Base-by-base conservation (phyloP, 2,329 filamentous ascomycete species). In the Dissoconium aciculare region DNA sequence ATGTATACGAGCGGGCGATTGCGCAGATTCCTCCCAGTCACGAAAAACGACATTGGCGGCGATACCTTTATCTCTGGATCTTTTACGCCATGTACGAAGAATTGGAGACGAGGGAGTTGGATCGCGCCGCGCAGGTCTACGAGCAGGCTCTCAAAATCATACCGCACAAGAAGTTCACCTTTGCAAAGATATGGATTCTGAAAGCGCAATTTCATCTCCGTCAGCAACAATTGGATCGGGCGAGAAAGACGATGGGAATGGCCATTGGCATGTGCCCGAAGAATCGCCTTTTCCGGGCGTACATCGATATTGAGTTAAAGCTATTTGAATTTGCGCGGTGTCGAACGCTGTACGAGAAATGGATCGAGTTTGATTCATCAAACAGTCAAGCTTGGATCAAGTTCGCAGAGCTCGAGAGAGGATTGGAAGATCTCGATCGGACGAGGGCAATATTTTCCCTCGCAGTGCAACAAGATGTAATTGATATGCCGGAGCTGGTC, bases 31-130 rank as follows among this genome's bases (percentile, higher is more conserved):
- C 89, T 2, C 87, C 89, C 0, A 91, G 84, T 12, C 81, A 91
- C 46, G 89, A 95, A 54, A 98, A 98, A 64, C 73, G 89, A 27
- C 85, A 95, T 55, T 98, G 89, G 89, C 71, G 89, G 42, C 69
- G 89, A 19, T 98, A 98, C 56, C 91, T 98, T 37, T 98, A 95
- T 52, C 69, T 98, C 1, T 98, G 87, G 83, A 72, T 95, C 26
- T 94, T 95, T 59, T 98, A 95, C 56, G 89, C 89, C 6, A 62
- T 94, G 11, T 95, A 80, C 72, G 89, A 95, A 54, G 89, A 98
- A 56, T 74, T 81, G 55, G 78, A 87, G 40, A 78, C 76, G 19
- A 76, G 78, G 43, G 83, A 95, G 47, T 50, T 71, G 14, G 71
- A 78, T 15, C 71, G 89, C 26, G 81, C 87, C 12, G 71, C 79